Conservation (phyloP, 805 yeast species). For the Komagataella mondaviorum region DNA sequence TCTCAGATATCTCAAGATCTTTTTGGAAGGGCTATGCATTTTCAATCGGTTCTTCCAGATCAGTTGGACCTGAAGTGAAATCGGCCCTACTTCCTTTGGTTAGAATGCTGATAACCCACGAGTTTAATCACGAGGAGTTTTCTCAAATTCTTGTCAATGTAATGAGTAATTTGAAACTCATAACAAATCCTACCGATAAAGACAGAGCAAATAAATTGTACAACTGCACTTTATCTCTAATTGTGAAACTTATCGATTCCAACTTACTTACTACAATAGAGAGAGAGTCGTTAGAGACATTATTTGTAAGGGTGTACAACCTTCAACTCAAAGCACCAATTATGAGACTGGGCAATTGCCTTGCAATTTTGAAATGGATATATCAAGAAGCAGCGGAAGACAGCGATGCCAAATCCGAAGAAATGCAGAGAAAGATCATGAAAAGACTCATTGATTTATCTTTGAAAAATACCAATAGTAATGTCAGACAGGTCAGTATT, state of each 20-base stretch:
- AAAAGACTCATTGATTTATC: background rate
- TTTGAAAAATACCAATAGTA: background rate
- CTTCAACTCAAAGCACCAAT: slow-evolving; percentile 37
- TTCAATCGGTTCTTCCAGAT: slow-evolving; percentile 35
- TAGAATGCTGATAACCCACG: background rate
- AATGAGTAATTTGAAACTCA: slow-evolving; percentile 10
- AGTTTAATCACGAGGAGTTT: slow-evolving; percentile 6
- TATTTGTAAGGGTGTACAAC: slow-evolving; percentile 39
- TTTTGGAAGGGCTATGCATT: slow-evolving; percentile 45
- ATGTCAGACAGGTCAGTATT: background rate
- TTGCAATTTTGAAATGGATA: background rate
- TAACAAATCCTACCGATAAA: slow-evolving; percentile 6
- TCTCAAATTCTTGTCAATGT: slow-evolving; percentile 1
- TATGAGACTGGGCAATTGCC: slow-evolving; percentile 11
- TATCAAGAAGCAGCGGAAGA: background rate
- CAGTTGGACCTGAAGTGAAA: background rate
- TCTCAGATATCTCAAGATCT: slow-evolving; percentile 12
- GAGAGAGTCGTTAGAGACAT: slow-evolving; percentile 13
- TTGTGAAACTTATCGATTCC: slow-evolving; percentile 26
- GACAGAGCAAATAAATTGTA: background rate
- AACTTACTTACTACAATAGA: slow-evolving; percentile 17
- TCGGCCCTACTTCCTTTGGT: background rate
- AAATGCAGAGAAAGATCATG: background rate
- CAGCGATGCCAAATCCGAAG: background rate
- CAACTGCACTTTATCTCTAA: slow-evolving; percentile 13